These are phyloP conservation scores for Teratosphaeria viscida DNA, from an alignment of 2,329 filamentous ascomycete genomes.

Conservation along the genomic window DNA sequence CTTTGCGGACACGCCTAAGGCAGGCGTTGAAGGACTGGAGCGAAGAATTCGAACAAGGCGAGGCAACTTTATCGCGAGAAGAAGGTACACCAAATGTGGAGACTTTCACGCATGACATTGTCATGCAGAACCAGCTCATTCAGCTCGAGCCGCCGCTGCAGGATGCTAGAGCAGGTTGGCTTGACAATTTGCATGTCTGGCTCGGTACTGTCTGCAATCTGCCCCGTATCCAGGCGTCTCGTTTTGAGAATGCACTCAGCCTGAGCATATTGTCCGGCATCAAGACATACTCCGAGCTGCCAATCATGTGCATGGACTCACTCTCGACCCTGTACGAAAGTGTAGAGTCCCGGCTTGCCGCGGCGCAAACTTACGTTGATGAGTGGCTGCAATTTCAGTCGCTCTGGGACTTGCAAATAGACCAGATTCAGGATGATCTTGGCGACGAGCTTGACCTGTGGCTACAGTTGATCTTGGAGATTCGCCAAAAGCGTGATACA, in stretches of 20 bases:
- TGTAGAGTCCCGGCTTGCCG: slow-evolving; percentile 70
- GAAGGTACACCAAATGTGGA: slow-evolving; percentile 52
- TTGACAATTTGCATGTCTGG: slow-evolving; percentile 86
- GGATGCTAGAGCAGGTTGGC: slow-evolving; percentile 86
- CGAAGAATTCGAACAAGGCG: slow-evolving; percentile 57
- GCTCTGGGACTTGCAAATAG: slow-evolving; percentile 92
- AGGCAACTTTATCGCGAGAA: slow-evolving; percentile 32
- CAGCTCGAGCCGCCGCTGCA: slow-evolving; percentile 90
- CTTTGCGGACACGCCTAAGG: slow-evolving; percentile 71
- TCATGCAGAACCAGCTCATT: slow-evolving; percentile 96
- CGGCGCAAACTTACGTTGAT: slow-evolving; percentile 79
- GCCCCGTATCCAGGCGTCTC: slow-evolving; percentile 84
- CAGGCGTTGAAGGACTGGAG: slow-evolving; percentile 83
- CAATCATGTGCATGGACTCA: slow-evolving; percentile 68
- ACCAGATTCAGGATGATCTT: slow-evolving; percentile 85
- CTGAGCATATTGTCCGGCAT: slow-evolving; percentile 43
- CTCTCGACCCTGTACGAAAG: slow-evolving; percentile 71
- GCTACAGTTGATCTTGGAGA: slow-evolving; percentile 93
- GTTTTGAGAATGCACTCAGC: slow-evolving; percentile 78
- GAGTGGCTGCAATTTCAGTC: slow-evolving; percentile 99
- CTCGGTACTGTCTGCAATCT: slow-evolving; percentile 85
- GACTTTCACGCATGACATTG: slow-evolving; percentile 77
- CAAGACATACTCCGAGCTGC: slow-evolving; percentile 71
- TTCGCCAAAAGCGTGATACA: slow-evolving; percentile 85
- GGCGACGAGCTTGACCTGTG: slow-evolving; percentile 86